phyloP scores from a whole-genome alignment of 1,284 basidiomycete genomes.

The Exobasidium cylindrosporum region DNA sequence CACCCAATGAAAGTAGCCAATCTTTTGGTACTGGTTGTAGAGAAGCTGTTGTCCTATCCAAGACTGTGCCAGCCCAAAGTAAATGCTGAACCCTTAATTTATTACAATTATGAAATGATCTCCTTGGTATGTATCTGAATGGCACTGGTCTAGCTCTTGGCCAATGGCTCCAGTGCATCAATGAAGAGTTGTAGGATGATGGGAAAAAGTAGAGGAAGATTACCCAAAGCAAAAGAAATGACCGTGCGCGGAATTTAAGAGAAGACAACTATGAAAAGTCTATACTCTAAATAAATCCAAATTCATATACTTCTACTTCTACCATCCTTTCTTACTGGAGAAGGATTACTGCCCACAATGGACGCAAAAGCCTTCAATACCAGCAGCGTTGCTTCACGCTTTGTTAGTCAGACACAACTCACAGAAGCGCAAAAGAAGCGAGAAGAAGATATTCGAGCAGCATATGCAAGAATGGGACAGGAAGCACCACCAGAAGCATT shows the following conservation, averaged over 20 bases:
- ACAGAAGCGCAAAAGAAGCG: conserved; percentile 17
- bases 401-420: conserved; percentile 23
- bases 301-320: no score
- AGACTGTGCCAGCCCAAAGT: conserved; percentile 14
- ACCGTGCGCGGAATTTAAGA: no score
- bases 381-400: conserved; percentile 23
- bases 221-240: no score
- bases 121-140: no score
- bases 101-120: no score
- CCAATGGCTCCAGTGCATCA: no score
- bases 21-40: conserved; percentile 12
- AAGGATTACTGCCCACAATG: neutral
- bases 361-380: neutral
- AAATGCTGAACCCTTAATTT: conserved; percentile 9
- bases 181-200: no score
- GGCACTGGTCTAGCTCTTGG: no score
- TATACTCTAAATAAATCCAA: no score
- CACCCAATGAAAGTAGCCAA: conserved; percentile 15
- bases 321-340: no score
- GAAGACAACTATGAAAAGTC: no score
- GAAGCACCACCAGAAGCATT: conserved; percentile 11
- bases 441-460: conserved; percentile 9
- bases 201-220: no score
- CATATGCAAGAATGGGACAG: conserved; percentile 20
- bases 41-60: conserved; percentile 1